Evolutionary conservation across 2,329 filamentous ascomycete species (phyloP), one percentile per base, ranked within the genome.

Genomic region (Fusarium marasasianum): DNA sequence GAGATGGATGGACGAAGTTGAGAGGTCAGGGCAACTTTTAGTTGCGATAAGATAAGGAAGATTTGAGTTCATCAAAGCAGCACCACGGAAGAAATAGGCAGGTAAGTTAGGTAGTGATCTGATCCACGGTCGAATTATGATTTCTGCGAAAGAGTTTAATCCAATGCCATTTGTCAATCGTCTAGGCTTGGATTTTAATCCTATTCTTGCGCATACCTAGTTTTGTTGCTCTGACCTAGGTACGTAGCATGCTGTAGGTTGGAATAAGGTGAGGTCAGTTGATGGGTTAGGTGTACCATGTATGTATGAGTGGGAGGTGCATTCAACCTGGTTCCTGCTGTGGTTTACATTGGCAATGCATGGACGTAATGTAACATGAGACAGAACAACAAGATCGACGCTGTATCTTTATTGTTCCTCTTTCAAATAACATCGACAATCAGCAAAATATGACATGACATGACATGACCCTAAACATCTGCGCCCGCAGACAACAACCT

Each of bases 1-100:
- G 53, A 24, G 58, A 35, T 48, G n/a, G 48, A 54, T 53, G 29
- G 45, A 61, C 26, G 33, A 53, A 58, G 64, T 33, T 31, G 14
- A 65, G 56, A 38, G 47, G 41, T 29, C 20, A n/a, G 18, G 41
- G 41, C 20, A 59, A 66, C 56, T 66, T 71, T 70, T 66, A 37
- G 66, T 35, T 44, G 31, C 41, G 67, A 70, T 70, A 70, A 70
- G 67, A 71, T 71, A 70, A 71, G 66, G 24, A 54, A 20, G 31
- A 24, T 24, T 20, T 26, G 31, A 35, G 47, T 33, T 67, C n/a
- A 41, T 24, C n/a, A n/a, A 56, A 20, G 31, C 12, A 37, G 35
- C 31, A 15, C 35, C 22, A n/a, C 8, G 44, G 24, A 40, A 50
- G 10, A 38, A 53, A 40, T 29, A 31, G 26, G 20, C 13, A 41